phyloP scores from a whole-genome alignment of 164 flowering plant genomes.

The Akebia trifoliata region DNA sequence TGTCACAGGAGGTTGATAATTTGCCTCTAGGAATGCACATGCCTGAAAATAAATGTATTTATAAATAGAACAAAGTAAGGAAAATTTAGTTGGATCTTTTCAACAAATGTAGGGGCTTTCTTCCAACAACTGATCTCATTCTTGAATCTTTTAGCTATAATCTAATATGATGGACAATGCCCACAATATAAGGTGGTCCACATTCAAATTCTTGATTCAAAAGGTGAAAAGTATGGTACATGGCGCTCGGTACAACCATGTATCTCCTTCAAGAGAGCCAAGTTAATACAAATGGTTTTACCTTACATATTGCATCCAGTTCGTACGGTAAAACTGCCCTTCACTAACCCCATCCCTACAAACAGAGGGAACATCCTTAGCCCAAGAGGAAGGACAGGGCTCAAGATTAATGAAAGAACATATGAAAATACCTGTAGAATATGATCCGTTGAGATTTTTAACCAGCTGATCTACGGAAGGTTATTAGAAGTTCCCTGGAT shows the following conservation, averaged over 20 bases:
- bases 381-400: background rate
- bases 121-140: too few species aligned
- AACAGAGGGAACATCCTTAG: background rate
- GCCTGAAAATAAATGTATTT: slow-evolving; percentile 27
- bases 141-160: too few species aligned
- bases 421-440: slow-evolving; percentile 58
- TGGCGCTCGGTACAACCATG: background rate
- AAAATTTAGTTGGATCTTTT: background rate
- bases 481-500: slow-evolving; percentile 80
- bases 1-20: slow-evolving; percentile 57
- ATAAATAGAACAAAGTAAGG: background rate
- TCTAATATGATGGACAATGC: too few species aligned
- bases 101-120: too few species aligned
- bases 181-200: too few species aligned
- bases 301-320: slow-evolving; percentile 87
- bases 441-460: slow-evolving; percentile 90
- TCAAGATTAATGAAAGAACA: background rate
- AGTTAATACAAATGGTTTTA: slow-evolving; percentile 19
- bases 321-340: slow-evolving; percentile 84
- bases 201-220: too few species aligned
- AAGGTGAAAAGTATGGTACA: background rate
- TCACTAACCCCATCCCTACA: slow-evolving; percentile 90
- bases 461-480: slow-evolving; percentile 86
- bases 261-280: background rate
- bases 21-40: slow-evolving; percentile 50